Percentiles rank a stretch among this genome's conserved stretches.
Conservation (phyloP, 768 basidiomycete species). For the Suillus hirtellus region DNA sequence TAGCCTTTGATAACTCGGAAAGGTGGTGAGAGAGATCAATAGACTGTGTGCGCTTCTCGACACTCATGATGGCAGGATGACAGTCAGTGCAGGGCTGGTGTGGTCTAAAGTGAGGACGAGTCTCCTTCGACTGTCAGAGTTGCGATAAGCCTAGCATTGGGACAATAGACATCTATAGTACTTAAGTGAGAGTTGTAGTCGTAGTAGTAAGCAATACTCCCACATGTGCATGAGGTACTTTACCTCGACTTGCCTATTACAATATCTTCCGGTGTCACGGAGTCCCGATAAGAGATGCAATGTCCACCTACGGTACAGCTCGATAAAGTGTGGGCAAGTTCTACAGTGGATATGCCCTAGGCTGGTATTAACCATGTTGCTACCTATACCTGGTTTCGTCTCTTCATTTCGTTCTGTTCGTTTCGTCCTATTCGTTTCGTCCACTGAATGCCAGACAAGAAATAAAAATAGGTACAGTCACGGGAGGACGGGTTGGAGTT, state of each 20-base stretch:
- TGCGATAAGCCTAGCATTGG: not conserved
- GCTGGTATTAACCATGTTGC: not conserved
- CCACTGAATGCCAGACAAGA: not conserved
- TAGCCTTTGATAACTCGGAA: constrained; percentile 51
- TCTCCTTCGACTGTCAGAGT: not conserved
- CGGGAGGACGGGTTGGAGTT: not conserved
- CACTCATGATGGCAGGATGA: constrained; percentile 21
- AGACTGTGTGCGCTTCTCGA: constrained; percentile 43
- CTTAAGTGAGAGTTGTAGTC: not conserved
- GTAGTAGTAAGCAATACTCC: not conserved
- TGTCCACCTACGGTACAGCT: not conserved
- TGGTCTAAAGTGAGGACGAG: not conserved
- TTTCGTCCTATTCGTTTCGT: not conserved
- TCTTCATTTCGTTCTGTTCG: too few relatives aligned
- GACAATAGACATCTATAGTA: not conserved
- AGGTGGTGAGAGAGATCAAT: constrained; percentile 76
- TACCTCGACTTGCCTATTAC: too few relatives aligned
- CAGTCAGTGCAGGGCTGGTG: not conserved
- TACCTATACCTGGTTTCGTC: not conserved
- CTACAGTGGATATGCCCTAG: not conserved
- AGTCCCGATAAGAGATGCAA: not conserved
- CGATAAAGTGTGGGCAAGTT: not conserved
- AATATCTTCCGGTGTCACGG: not conserved
- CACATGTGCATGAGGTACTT: not conserved
- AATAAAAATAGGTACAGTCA: not conserved